Base-by-base conservation (phyloP, 164 flowering plant genomes). In the Dillenia turbinata region DNA sequence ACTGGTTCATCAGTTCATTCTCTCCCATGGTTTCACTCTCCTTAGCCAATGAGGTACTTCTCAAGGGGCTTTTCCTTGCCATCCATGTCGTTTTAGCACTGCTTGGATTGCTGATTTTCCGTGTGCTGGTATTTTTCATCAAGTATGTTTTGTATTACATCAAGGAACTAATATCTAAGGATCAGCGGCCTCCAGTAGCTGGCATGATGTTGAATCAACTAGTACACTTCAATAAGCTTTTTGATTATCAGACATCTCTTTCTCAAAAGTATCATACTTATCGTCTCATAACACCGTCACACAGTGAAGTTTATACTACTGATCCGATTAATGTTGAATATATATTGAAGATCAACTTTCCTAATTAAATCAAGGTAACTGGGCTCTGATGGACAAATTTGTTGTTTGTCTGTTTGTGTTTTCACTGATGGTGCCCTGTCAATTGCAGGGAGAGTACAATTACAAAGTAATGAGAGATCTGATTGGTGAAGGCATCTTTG, bases 401-500 rank as follows among this genome's bases (percentile, higher is more conserved):
- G 54, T 33, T 33, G 54, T 14, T 15, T 51, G 16, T 51, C 13
- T 15, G 17, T 12, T 51, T 15, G 9, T 3, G 16, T 51, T 51
- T 51, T 9, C 40, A 33, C 40, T 33, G 16, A 8, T 51, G 33
- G 14, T 43, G 16, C 40, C 17, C 15, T 19, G 22, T 33, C 7
- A 33, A 33, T 59, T 54, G 61, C 65, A 78, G 79, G 83, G 82
- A 8, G 17, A 44, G 50, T 70, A 68, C 44, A 56, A 81, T 19
- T 45, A 43, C 33, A 71, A 59, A n/a, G 69, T 79, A 16, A 56
- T 77, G 72, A 75, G 53, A 22, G 84, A 77, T 66, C 64, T 80
- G 3, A 49, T 80, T 19, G 81, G 83, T 10, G 81, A 81, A 43
- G 85, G 80, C 52, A 79, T 83, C 48, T 83, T 81, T 54, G 74